These are phyloP conservation scores for Pleurotus ostreatus DNA, from an alignment of 768 basidiomycete genomes.

Conservation along the genomic window DNA sequence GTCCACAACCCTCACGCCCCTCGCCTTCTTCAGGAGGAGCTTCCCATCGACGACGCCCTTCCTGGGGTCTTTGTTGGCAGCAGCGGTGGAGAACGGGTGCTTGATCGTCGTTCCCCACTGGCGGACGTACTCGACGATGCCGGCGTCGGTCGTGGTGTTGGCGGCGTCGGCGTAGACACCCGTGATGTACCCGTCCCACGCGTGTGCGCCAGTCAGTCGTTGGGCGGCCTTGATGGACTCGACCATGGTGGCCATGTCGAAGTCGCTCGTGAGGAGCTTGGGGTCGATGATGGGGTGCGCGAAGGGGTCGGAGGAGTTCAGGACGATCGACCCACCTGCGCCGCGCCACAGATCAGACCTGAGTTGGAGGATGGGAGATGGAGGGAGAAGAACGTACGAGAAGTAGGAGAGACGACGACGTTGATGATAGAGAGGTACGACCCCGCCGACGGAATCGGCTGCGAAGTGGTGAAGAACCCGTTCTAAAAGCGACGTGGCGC, in stretches of 20 bases:
- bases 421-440: slow-evolving; percentile 24
- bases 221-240: slow-evolving; percentile 20
- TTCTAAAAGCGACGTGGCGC: slow-evolving; percentile 11
- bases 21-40: slow-evolving; percentile 26
- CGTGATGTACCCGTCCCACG: slow-evolving; percentile 25
- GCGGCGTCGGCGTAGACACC: slow-evolving; percentile 14
- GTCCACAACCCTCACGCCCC: slow-evolving; percentile 33
- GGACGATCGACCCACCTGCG: slow-evolving; percentile 20
- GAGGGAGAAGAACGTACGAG: slow-evolving; percentile 21
- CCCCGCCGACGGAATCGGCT: slow-evolving; percentile 19
- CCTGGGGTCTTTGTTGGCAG: slow-evolving; percentile 19
- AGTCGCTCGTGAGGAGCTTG: slow-evolving; percentile 13
- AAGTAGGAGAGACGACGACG: slow-evolving; percentile 28
- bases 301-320: slow-evolving; percentile 24
- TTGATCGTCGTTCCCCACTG: slow-evolving; percentile 12
- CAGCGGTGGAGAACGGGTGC: slow-evolving; percentile 26
- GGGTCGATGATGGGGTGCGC: slow-evolving; percentile 23
- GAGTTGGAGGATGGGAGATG: background rate
- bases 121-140: slow-evolving; percentile 19
- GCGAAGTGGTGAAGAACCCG: slow-evolving; percentile 6
- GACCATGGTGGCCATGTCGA: slow-evolving; percentile 23
- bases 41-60: slow-evolving; percentile 31
- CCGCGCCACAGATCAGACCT: background rate
- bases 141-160: slow-evolving; percentile 22
- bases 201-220: slow-evolving; percentile 20